A percentile compares a stretch with the other conserved stretches of the same genome.
Conservation (phyloP, 441 rosid genomes). For the Lagerstroemia fauriei region DNA sequence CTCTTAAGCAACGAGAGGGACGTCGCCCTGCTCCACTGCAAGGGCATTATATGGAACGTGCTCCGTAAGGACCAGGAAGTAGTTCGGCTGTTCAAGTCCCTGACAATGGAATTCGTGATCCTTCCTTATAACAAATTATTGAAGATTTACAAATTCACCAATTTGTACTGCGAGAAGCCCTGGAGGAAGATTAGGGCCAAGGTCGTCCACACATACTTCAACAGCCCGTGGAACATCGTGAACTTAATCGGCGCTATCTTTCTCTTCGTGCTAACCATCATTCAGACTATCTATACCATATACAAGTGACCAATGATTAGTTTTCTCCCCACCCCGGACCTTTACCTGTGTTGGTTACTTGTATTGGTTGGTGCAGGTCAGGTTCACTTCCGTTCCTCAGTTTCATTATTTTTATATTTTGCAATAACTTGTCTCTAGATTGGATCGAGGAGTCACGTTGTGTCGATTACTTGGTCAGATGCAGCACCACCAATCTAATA, state of each 20-base stretch:
- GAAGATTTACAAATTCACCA: conserved; percentile 30
- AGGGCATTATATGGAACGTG: conserved; percentile 44
- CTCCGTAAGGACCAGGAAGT: conserved; percentile 47
- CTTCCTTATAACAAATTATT: conserved; percentile 37
- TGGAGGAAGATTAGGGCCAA: conserved; percentile 46
- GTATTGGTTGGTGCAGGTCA: too few species aligned
- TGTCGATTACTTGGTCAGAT: too few species aligned
- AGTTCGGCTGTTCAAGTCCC: conserved; percentile 45
- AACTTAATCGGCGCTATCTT: conserved; percentile 36
- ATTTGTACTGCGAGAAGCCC: conserved; percentile 35
- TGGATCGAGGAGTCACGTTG: too few species aligned
- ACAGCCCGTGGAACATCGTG: conserved; percentile 44
- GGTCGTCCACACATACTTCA: conserved; percentile 38
- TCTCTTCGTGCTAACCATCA: conserved; percentile 45
- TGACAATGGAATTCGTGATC: conserved; percentile 34
- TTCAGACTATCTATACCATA: conserved; percentile 35
- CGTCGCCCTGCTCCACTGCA: conserved; percentile 41
- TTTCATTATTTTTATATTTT: too few species aligned
- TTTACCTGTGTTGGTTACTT: too few species aligned
- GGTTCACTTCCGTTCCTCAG: too few species aligned
- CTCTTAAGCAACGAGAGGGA: conserved; percentile 43
- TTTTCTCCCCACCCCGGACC: too few species aligned
- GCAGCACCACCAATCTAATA: too few species aligned
- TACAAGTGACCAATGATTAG: conserved; percentile 14
- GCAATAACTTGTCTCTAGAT: too few species aligned